A percentile compares a stretch with the other conserved stretches of the same genome.
These are phyloP conservation scores for Suillus sp. DNA, from an alignment of 768 basidiomycete genomes.

Conservation along the genomic window DNA sequence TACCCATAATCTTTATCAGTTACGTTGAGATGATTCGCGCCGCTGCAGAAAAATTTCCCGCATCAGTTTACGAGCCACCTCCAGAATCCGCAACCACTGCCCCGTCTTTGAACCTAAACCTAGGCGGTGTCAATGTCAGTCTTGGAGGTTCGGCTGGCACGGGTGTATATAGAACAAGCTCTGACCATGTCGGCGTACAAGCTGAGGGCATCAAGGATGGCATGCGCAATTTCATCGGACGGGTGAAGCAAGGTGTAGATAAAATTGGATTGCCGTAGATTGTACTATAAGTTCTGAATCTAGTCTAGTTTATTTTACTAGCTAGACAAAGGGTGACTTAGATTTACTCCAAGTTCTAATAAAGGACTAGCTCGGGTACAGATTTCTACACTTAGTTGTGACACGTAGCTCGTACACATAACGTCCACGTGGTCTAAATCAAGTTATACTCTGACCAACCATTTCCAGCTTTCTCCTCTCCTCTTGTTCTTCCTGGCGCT, in stretches of 20 bases:
- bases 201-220: slow-evolving; percentile 91
- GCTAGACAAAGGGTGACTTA: neutral
- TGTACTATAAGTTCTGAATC: neutral
- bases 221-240: slow-evolving; percentile 82
- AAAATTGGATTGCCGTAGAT: slow-evolving; percentile 40
- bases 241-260: slow-evolving; percentile 86
- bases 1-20: slow-evolving; percentile 41
- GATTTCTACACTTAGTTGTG: neutral
- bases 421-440: slow-evolving; percentile 16
- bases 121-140: slow-evolving; percentile 90
- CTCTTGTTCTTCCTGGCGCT: slow-evolving; percentile 14
- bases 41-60: slow-evolving; percentile 62
- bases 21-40: slow-evolving; percentile 88
- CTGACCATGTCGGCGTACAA: slow-evolving; percentile 72
- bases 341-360: neutral
- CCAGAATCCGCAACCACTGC: slow-evolving; percentile 72
- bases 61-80: slow-evolving; percentile 72
- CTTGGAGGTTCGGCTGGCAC: slow-evolving; percentile 86
- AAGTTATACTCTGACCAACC: neutral
- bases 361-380: neutral
- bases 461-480: slow-evolving; percentile 15
- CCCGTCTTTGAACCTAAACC: slow-evolving; percentile 86
- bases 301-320: neutral
- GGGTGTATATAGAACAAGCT: slow-evolving; percentile 83
- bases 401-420: slow-evolving; percentile 30